Evolutionary conservation across 352 stramenopile species (phyloP).

Genomic region (Phytophthora vignae): DNA sequence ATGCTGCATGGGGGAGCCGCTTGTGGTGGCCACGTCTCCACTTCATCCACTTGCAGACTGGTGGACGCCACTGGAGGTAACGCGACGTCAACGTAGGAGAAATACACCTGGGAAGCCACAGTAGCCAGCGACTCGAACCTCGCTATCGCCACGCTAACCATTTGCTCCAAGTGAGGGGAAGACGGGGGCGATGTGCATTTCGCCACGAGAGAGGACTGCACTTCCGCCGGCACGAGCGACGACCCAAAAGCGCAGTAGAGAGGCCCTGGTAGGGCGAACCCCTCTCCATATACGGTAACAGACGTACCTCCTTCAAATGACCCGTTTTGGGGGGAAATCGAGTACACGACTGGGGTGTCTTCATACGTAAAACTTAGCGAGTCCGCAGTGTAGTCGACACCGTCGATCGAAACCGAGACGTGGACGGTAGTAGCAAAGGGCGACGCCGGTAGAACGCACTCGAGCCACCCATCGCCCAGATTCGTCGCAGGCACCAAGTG

Average conservation of each 20-base stretch:
- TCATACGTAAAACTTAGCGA: constrained; percentile 47
- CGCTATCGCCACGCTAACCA: constrained; percentile 38
- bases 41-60: constrained; percentile 6
- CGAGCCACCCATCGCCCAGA: constrained; percentile 40
- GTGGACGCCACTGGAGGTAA: constrained; percentile 37
- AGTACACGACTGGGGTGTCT: constrained; percentile 48
- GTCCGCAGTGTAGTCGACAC: constrained; percentile 35
- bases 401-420: constrained; percentile 42
- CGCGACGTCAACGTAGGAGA: constrained; percentile 44
- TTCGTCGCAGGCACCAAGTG: constrained; percentile 33
- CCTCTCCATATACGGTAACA: constrained; percentile 43
- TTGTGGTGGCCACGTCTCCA: constrained; percentile 27
- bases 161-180: constrained; percentile 11
- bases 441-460: constrained; percentile 44
- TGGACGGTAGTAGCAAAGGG: not conserved
- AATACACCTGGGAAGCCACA: constrained; percentile 29
- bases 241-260: constrained; percentile 55
- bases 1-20: constrained; percentile 25
- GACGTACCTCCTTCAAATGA: constrained; percentile 51
- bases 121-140: constrained; percentile 22
- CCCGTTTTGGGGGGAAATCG: constrained; percentile 51
- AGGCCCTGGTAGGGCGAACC: constrained; percentile 23
- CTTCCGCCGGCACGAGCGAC: constrained; percentile 28
- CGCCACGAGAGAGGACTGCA: constrained; percentile 22
- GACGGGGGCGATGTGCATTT: constrained; percentile 43